Evolutionary conservation across 441 rosid genomes (phyloP).

Genomic region (Francoa sonchifolia): DNA sequence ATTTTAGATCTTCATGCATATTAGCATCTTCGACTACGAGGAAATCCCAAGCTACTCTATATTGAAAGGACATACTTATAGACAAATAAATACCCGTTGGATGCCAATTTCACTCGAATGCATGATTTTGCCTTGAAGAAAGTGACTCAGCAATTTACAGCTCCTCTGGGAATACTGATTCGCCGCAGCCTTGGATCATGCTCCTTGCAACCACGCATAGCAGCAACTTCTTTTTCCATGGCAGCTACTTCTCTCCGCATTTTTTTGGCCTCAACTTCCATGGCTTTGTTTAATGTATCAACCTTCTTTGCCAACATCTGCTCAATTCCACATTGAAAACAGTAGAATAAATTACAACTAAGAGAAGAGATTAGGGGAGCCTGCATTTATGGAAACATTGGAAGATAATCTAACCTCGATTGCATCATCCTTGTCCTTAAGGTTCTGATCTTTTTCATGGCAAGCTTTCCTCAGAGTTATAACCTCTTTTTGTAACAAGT

Average conservation of each 20-base stretch:
- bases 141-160: constrained; percentile 16
- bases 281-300: constrained; percentile 38
- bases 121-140: constrained; percentile 23
- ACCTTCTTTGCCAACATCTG: constrained; percentile 51
- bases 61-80: too few relatives aligned
- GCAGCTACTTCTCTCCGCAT: constrained; percentile 41
- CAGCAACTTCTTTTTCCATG: constrained; percentile 42
- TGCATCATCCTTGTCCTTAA: constrained; percentile 40
- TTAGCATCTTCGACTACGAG: too few relatives aligned
- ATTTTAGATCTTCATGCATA: too few relatives aligned
- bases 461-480: constrained; percentile 28
- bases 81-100: too few relatives aligned
- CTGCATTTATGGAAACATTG: background rate
- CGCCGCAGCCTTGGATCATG: constrained; percentile 17
- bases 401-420: constrained; percentile 26
- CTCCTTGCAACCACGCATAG: constrained; percentile 29
- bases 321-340: constrained; percentile 5
- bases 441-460: constrained; percentile 31
- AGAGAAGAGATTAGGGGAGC: too few relatives aligned
- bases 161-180: constrained; percentile 16
- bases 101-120: too few relatives aligned
- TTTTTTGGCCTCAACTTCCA: constrained; percentile 41
- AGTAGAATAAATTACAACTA: constrained; percentile 3
- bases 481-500: constrained; percentile 40
- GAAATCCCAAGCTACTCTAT: too few relatives aligned